Percentiles rank a stretch among this genome's conserved stretches.
Conservation (phyloP, 2,329 filamentous ascomycete species). For the Hypoxylon sp. region DNA sequence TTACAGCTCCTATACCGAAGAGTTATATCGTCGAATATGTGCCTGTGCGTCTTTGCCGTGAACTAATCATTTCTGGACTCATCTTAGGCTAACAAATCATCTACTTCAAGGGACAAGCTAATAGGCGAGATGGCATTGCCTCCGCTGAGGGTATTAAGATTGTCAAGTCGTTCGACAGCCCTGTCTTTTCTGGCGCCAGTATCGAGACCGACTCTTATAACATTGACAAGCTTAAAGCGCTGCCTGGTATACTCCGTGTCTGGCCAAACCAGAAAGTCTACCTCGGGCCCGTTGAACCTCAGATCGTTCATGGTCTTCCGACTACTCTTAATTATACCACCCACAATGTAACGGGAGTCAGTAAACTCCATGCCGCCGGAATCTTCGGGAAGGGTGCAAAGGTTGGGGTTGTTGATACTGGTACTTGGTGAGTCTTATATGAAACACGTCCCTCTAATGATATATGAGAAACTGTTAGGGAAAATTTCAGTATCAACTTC, state of each 20-base stretch:
- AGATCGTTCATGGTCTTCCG: constrained; percentile 22
- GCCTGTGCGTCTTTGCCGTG: constrained; percentile 34
- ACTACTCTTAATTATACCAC: constrained; percentile 36
- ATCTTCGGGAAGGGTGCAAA: constrained; percentile 42
- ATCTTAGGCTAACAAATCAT: constrained; percentile 8
- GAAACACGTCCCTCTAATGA: background rate
- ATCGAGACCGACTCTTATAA: constrained; percentile 51
- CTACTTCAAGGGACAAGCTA: constrained; percentile 29
- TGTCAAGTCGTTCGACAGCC: constrained; percentile 50
- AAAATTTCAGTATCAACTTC: too few species aligned
- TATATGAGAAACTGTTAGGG: background rate
- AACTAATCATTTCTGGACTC: background rate
- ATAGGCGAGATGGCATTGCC: constrained; percentile 44
- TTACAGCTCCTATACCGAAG: constrained; percentile 30
- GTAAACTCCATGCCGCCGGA: constrained; percentile 40
- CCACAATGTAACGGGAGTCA: constrained; percentile 44
- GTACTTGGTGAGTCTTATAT: constrained; percentile 25
- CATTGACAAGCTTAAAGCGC: constrained; percentile 54
- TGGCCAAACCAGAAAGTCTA: constrained; percentile 47
- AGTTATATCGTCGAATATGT: constrained; percentile 49
- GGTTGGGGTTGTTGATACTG: constrained; percentile 44
- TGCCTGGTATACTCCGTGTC: constrained; percentile 50
- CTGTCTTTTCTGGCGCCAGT: constrained; percentile 52
- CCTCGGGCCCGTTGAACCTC: constrained; percentile 37
- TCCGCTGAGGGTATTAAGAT: constrained; percentile 40